phyloP scores from a whole-genome alignment of 1,284 basidiomycete species.

The Flammula alnicola region DNA sequence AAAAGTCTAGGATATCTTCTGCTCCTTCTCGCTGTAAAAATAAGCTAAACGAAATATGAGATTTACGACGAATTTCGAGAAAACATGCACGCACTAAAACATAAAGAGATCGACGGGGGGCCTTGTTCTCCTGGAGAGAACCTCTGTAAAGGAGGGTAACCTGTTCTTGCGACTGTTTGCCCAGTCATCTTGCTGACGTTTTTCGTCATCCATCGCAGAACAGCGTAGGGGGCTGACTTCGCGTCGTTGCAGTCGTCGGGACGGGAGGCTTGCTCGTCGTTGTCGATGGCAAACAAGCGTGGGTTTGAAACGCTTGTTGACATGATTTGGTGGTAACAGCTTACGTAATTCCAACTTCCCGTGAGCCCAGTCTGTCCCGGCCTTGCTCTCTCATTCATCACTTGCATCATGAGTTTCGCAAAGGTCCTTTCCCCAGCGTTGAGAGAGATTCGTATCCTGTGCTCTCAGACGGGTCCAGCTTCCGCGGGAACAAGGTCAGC shows the following conservation, averaged over 20 bases:
- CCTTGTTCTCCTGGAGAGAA: slow-evolving; percentile 84
- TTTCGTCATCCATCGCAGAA: slow-evolving; percentile 58
- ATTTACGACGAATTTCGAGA: slow-evolving; percentile 5
- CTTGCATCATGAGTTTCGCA: slow-evolving; percentile 51
- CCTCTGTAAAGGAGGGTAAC: slow-evolving; percentile 82
- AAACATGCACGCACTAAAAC: slow-evolving; percentile 81
- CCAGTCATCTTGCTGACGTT: slow-evolving; percentile 72
- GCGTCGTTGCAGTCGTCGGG: slow-evolving; percentile 29
- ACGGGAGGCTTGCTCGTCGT: slow-evolving; percentile 27
- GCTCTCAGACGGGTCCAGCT: slow-evolving; percentile 80
- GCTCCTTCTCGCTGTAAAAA: slow-evolving; percentile 93
- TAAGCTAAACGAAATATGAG: slow-evolving; percentile 50
- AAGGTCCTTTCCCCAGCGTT: slow-evolving; percentile 84
- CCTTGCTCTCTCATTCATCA: slow-evolving; percentile 19
- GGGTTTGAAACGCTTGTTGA: slow-evolving; percentile 30
- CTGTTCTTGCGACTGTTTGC: slow-evolving; percentile 68
- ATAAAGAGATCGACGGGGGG: slow-evolving; percentile 98
- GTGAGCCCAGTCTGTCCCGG: slow-evolving; percentile 8
- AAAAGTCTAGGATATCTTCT: slow-evolving; percentile 97
- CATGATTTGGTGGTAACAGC: slow-evolving; percentile 31
- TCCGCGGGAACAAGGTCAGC: slow-evolving; percentile 85
- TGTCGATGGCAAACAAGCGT: slow-evolving; percentile 32
- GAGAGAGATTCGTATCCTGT: slow-evolving; percentile 85
- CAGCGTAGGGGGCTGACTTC: slow-evolving; percentile 17
- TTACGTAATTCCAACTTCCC: slow-evolving; percentile 36